Evolutionary conservation across 306 rosid species (phyloP).

Genomic region (Prosopis cineraria): DNA sequence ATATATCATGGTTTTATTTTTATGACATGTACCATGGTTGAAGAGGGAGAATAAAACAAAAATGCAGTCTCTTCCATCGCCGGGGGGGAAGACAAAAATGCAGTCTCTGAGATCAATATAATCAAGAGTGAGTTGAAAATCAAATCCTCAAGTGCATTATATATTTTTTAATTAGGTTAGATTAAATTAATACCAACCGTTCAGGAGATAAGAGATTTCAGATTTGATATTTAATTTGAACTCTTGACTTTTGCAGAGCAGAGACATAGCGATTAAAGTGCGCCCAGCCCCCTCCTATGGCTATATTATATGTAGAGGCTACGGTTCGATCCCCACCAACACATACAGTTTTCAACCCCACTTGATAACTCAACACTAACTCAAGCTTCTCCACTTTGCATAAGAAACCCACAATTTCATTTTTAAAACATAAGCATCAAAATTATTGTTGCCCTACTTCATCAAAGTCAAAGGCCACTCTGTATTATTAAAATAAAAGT

Average conservation of each 20-base stretch:
- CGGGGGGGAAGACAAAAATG: no score
- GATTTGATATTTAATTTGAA: not conserved
- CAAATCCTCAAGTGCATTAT: not conserved
- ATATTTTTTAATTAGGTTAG: not conserved
- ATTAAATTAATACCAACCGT: not conserved
- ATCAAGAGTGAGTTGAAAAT: not conserved
- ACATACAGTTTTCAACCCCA: slow-evolving; percentile 27
- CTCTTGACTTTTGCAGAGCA: slow-evolving; percentile 31
- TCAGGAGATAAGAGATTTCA: not conserved
- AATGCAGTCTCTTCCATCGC: not conserved
- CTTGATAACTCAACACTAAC: not conserved
- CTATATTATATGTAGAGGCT: not conserved
- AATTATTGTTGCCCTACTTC: not conserved
- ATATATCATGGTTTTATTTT: no score
- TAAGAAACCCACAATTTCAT: not conserved
- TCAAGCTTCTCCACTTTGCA: not conserved
- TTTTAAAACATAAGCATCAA: not conserved
- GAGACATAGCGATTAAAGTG: slow-evolving; percentile 22
- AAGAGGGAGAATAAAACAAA: not conserved
- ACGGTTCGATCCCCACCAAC: slow-evolving; percentile 17
- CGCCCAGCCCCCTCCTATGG: slow-evolving; percentile 14
- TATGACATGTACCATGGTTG: not conserved
- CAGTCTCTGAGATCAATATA: not conserved
- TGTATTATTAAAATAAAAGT: not conserved
- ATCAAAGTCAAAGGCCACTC: not conserved